Percentiles rank a stretch among this genome's conserved stretches.
These are phyloP conservation scores for Lecanicillium sp. DNA, from an alignment of 2,329 filamentous ascomycete species.

Conservation along the genomic window DNA sequence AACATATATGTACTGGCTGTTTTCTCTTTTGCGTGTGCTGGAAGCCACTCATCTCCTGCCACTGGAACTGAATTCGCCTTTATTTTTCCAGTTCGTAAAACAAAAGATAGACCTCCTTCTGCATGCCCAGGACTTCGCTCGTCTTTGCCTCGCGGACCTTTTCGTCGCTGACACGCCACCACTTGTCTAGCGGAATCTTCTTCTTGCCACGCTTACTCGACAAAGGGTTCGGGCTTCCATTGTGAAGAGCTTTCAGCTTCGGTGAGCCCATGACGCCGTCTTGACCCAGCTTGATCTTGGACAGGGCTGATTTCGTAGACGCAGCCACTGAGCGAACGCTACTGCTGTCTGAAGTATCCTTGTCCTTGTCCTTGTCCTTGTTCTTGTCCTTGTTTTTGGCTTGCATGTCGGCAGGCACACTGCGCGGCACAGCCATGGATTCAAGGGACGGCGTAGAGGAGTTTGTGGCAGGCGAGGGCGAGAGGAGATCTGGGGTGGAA, in stretches of 20 bases:
- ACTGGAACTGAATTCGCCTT: background rate
- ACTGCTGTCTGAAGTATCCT: conserved; percentile 37
- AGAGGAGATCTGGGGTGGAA: conserved; percentile 40
- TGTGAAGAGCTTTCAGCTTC: conserved; percentile 13
- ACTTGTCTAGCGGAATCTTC: conserved; percentile 55
- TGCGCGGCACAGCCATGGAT: conserved; percentile 21
- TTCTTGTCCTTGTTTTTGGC: background rate
- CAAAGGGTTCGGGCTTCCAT: conserved; percentile 14
- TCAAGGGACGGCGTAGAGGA: conserved; percentile 31
- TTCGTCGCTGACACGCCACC: conserved; percentile 98
- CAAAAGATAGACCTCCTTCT: conserved; percentile 88
- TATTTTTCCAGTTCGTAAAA: conserved; percentile 80
- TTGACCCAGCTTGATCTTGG: conserved; percentile 26
- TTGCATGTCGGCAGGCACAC: conserved; percentile 19
- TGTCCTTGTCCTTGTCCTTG: conserved; percentile 21
- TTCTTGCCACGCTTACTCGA: conserved; percentile 42
- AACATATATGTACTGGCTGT: no score
- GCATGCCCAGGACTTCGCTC: conserved; percentile 82
- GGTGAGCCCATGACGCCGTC: conserved; percentile 15
- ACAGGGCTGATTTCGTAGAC: conserved; percentile 47
- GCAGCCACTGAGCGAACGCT: conserved; percentile 49
- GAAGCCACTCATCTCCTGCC: no score
- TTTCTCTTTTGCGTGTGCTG: no score
- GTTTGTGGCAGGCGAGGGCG: conserved; percentile 24
- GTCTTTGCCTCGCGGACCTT: conserved; percentile 94